Base-by-base conservation (phyloP, 1,284 basidiomycete species). In the Coniferiporia weirii region DNA sequence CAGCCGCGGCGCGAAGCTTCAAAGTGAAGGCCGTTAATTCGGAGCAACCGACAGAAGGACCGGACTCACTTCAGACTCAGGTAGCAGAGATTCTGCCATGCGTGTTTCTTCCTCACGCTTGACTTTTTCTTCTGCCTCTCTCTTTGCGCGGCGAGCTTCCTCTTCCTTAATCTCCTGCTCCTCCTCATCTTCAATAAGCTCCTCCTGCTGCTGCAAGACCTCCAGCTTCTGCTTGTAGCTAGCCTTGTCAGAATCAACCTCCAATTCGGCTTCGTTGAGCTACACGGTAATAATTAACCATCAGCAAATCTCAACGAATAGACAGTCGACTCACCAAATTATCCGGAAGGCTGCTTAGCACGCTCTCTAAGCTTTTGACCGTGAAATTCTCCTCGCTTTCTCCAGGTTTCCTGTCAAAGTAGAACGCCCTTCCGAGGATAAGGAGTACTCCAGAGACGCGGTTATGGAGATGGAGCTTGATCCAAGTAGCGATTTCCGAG, bases 151-250 rank as follows among this genome's bases (percentile, higher is more conserved):
- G 63, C 93, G 85, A 43, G 95, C 91, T 67, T 91, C 91, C 69
- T 93, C 90, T 71, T 97, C 95, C 73, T 97, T 95, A 73, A 93
- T 84, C 67, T 99, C 97, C 74, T 99, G 96, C 72, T 98, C 96
- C 64, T 95, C 87, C 75, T 99, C 96, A 71, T 98, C 96, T 72
- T 98, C 95, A 70, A 99, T 99, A 62, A 99, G 90, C 73, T 99
- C 96, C 72, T 99, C 94, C 74, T 99, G 96, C 71, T 99, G 93
- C 69, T 97, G 91, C 71, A 99, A 78, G 7, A 99, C 96, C 66
- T 98, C 96, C 61, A 99, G 83, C 74, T 96, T 95, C 78, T 98
- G 93, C 79, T 98, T 97, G 82, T 98, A 98, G 67, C 87, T 93
- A 13, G 95, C 92, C 56, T 91, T 89, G 54, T 97, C 94, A 59